phyloP scores from a whole-genome alignment of 2,329 filamentous ascomycete genomes.

The Stagonosporopsis chrysanthemi region DNA sequence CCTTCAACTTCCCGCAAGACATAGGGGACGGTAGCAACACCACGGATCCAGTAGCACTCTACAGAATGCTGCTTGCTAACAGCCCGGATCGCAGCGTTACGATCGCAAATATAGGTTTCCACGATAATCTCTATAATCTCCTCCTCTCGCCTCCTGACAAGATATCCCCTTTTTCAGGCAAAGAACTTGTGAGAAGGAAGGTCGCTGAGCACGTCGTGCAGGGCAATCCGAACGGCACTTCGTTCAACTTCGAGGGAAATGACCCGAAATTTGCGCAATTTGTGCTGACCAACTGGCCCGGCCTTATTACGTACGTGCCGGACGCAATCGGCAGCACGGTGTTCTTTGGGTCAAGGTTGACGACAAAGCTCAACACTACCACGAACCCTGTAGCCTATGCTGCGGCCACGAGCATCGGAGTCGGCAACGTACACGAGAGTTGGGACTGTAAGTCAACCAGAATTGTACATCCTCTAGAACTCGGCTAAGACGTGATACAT shows the following conservation, averaged over 20 bases:
- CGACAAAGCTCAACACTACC: conserved; percentile 3
- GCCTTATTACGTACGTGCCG: conserved; percentile 1
- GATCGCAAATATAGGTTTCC: conserved; percentile 7
- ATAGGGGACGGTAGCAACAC: conserved; percentile 7
- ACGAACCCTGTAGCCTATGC: conserved; percentile 3
- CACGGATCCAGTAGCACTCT: not conserved
- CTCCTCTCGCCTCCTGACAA: conserved; percentile 3
- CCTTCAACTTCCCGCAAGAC: not conserved
- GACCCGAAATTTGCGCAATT: conserved; percentile 5
- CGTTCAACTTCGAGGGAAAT: conserved; percentile 7
- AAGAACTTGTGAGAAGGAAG: not conserved
- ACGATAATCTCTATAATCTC: conserved; percentile 9
- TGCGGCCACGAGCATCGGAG: conserved; percentile 7
- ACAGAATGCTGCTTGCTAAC: not conserved
- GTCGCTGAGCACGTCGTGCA: conserved; percentile 6
- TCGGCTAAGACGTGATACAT: not conserved
- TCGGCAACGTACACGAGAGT: conserved; percentile 4
- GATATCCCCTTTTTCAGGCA: not conserved
- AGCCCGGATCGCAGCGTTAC: conserved; percentile 2
- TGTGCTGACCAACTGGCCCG: conserved; percentile 9
- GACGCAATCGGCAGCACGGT: conserved; percentile 4
- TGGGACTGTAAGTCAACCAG: conserved; percentile 6
- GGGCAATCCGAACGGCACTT: conserved; percentile 8
- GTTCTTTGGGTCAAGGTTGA: conserved; percentile 3
- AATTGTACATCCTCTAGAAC: no score